Evolutionary conservation across 2,329 filamentous ascomycete genomes (phyloP).

Genomic region (Elsinoe necatrix): DNA sequence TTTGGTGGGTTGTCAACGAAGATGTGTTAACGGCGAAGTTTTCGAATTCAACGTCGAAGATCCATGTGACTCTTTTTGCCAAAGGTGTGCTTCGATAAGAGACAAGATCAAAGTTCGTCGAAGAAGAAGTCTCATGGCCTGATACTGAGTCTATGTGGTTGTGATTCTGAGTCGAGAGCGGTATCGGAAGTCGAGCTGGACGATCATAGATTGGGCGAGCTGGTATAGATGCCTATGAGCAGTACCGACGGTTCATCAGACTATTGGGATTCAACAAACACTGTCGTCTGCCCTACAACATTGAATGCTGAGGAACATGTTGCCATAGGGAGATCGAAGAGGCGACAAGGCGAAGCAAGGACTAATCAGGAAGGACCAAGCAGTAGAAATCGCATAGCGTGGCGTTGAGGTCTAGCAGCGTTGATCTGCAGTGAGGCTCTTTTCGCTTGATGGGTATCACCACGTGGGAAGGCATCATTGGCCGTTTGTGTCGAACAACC

Average conservation of each 20-base stretch:
- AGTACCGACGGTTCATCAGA: not conserved
- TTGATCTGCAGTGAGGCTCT: constrained; percentile 11
- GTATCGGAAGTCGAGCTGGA: not conserved
- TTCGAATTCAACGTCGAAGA: not conserved
- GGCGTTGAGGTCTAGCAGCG: not conserved
- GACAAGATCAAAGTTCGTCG: not conserved
- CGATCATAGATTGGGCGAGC: not conserved
- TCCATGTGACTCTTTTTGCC: constrained; percentile 4
- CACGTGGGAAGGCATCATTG: not conserved
- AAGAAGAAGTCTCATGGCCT: not conserved
- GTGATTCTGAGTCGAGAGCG: not conserved
- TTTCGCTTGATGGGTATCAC: not conserved
- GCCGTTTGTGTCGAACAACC: not conserved
- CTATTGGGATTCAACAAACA: not conserved
- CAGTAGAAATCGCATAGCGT: not conserved
- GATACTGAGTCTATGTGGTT: not conserved
- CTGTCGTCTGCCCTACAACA: not conserved
- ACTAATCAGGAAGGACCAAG: not conserved
- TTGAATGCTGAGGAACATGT: not conserved
- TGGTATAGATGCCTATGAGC: not conserved
- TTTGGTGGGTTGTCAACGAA: not conserved
- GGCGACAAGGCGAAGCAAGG: not conserved
- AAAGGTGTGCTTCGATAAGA: not conserved
- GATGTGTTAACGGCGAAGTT: constrained; percentile 7
- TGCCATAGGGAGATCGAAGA: not conserved